Percentiles rank a stretch among this genome's conserved stretches.
Evolutionary conservation across 2,329 filamentous ascomycete species (phyloP).

Genomic region (Alternaria ethzedia): DNA sequence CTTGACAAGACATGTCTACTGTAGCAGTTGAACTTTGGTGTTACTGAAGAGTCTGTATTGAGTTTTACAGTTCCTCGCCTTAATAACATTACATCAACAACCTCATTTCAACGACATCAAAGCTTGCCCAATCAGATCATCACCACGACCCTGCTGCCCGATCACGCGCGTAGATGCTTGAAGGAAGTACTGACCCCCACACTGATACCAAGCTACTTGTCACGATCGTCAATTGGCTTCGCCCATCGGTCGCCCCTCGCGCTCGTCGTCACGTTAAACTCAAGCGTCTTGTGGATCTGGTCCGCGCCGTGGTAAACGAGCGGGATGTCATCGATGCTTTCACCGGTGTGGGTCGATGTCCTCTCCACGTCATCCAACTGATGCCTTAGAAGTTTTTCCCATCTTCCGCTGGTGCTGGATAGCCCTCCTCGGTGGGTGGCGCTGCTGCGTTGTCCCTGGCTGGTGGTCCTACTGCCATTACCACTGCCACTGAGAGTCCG

Average conservation of each 20-base stretch:
- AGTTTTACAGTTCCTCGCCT: neutral
- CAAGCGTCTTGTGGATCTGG: neutral
- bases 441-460: neutral
- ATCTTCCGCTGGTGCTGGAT: neutral
- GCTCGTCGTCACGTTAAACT: neutral
- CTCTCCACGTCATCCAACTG: neutral
- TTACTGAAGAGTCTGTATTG: neutral
- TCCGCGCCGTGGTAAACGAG: constrained; percentile 1
- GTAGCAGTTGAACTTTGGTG: neutral
- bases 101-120: neutral
- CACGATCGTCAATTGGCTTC: neutral
- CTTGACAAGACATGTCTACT: neutral
- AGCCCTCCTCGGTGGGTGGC: neutral
- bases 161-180: neutral
- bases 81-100: neutral
- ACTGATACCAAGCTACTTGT: neutral
- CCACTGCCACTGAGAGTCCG: neutral
- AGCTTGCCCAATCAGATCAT: neutral
- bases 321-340: neutral
- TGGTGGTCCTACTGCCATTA: neutral
- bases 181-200: neutral
- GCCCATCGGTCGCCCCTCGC: neutral
- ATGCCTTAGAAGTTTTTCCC: neutral
- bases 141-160: neutral
- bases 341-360: neutral